A percentile compares a stretch with the other conserved stretches of the same genome.
These are phyloP conservation scores for Pseudogymnoascus sp. DNA, from an alignment of 2,329 filamentous ascomycete genomes.

Conservation along the genomic window DNA sequence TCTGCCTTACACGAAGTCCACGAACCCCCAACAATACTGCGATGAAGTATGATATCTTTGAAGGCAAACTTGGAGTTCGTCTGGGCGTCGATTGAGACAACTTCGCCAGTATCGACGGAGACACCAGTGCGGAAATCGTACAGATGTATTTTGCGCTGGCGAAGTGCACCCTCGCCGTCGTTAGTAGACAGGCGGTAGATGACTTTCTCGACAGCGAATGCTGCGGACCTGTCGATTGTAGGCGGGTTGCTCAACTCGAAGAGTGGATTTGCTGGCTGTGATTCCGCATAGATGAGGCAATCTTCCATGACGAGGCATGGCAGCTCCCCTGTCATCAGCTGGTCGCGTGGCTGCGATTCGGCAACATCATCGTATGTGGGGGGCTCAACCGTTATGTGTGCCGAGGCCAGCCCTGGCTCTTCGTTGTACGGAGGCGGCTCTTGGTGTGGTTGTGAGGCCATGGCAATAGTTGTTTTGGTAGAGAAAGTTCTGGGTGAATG, in stretches of 20 bases:
- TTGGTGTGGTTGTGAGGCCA: neutral
- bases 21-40: neutral
- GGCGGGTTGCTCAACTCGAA: constrained; percentile 7
- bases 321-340: neutral
- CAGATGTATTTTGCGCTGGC: neutral
- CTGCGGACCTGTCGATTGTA: constrained; percentile 1
- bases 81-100: neutral
- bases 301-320: neutral
- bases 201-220: constrained; percentile 10
- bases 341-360: neutral
- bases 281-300: neutral
- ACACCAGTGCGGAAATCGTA: constrained; percentile 4
- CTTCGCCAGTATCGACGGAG: neutral
- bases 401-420: neutral
- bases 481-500: neutral
- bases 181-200: constrained; percentile 4
- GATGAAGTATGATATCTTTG: constrained; percentile 3
- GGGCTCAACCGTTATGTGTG: neutral
- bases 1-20: neutral
- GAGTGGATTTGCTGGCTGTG: constrained; percentile 5
- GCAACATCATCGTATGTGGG: neutral
- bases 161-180: constrained; percentile 8
- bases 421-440: neutral
- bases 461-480: neutral
- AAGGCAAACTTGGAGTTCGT: constrained; percentile 3